phyloP scores from a whole-genome alignment of 495 filamentous ascomycete species.

The Lasiosphaeriaceae sp. region DNA sequence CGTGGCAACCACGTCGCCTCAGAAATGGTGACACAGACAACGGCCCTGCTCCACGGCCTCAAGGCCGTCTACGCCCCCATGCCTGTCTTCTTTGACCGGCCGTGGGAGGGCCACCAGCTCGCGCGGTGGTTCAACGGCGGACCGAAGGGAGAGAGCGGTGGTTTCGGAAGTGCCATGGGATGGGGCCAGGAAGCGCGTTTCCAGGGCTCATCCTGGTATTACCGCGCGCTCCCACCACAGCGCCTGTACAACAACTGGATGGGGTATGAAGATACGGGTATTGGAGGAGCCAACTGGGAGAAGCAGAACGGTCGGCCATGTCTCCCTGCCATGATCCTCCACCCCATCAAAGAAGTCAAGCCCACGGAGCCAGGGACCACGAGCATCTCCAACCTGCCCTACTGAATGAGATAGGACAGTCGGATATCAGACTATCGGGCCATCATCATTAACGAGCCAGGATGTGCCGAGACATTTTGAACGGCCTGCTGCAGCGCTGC shows the following conservation, averaged over 20 bases:
- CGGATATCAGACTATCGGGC: not conserved
- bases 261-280: conserved; percentile 49
- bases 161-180: conserved; percentile 46
- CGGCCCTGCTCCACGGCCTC: conserved; percentile 64
- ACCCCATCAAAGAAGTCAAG: conserved; percentile 50
- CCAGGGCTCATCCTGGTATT: conserved; percentile 58
- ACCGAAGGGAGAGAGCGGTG: conserved; percentile 43
- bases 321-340: conserved; percentile 53
- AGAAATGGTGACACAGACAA: conserved; percentile 67
- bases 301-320: conserved; percentile 46
- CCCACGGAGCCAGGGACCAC: conserved; percentile 37
- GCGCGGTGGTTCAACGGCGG: conserved; percentile 61
- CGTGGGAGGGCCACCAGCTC: conserved; percentile 53
- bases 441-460: not conserved
- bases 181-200: conserved; percentile 53
- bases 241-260: conserved; percentile 61
- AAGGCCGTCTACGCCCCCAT: conserved; percentile 67
- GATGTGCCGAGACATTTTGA: not conserved
- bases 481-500: too few relatives aligned
- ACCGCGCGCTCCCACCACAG: conserved; percentile 46
- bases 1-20: conserved; percentile 60
- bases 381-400: conserved; percentile 26
- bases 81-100: conserved; percentile 64
- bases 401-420: not conserved
- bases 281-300: conserved; percentile 53